Percentiles rank a stretch among this genome's conserved stretches.
Evolutionary conservation across 768 basidiomycete genomes (phyloP).

Genomic region (Guyanaporus albipodus): DNA sequence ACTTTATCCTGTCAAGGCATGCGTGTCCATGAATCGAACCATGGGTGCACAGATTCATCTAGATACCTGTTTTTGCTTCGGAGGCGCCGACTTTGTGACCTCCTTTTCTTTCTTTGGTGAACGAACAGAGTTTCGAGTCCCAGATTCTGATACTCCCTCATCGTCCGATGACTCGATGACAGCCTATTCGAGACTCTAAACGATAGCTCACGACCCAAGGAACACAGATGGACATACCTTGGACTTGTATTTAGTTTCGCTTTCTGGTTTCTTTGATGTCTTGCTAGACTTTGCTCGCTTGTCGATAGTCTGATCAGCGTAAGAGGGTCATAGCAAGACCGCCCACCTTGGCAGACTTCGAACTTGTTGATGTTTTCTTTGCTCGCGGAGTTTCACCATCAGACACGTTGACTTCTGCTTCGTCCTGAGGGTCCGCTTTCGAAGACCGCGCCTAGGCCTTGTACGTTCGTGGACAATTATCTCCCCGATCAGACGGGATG

Average conservation of each 20-base stretch:
- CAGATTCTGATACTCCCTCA: constrained; percentile 14
- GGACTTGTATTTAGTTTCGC: constrained; percentile 24
- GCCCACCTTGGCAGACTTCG: constrained; percentile 11
- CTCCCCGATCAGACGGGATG: background rate
- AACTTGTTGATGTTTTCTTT: constrained; percentile 12
- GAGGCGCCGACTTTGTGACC: constrained; percentile 1
- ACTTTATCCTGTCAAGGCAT: background rate
- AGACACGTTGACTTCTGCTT: background rate
- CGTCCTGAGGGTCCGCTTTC: background rate
- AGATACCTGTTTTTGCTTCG: constrained; percentile 13
- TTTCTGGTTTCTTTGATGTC: constrained; percentile 17
- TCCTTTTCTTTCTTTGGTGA: constrained; percentile 9
- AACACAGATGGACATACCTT: constrained; percentile 13
- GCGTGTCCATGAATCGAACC: background rate
- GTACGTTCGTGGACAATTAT: background rate
- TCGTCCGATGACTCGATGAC: constrained; percentile 29
- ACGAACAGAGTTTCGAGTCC: background rate
- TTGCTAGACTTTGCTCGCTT: constrained; percentile 11
- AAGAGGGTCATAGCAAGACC: background rate
- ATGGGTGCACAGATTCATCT: background rate
- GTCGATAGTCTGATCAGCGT: background rate
- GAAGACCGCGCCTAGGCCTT: background rate
- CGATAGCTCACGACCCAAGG: background rate
- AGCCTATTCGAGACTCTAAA: constrained; percentile 13
- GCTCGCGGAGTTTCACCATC: background rate